These are phyloP conservation scores for Hygrophila difformis DNA, from an alignment of 257 asterid species.

Conservation along the genomic window DNA sequence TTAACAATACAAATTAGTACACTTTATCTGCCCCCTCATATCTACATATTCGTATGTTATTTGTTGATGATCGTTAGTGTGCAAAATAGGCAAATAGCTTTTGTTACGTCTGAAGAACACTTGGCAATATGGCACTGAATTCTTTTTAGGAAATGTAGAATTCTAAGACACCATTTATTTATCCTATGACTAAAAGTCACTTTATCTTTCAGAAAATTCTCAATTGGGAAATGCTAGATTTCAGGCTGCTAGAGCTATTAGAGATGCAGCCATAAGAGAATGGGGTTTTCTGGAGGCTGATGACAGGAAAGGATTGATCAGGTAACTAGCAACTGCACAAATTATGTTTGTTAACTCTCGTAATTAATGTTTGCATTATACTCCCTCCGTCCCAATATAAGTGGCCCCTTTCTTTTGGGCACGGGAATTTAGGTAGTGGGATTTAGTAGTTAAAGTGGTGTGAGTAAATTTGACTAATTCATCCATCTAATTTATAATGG, in stretches of 20 bases:
- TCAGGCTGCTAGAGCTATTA: constrained; percentile 95
- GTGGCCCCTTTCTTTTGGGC: no score
- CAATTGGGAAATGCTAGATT: constrained; percentile 78
- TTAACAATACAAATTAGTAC: no score
- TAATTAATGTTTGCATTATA: neutral
- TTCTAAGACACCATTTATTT: neutral
- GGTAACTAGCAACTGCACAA: constrained; percentile 47
- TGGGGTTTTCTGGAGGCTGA: constrained; percentile 68
- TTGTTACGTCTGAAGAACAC: constrained; percentile 5
- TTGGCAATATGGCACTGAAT: neutral
- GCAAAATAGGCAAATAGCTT: neutral
- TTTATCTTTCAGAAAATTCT: constrained; percentile 68
- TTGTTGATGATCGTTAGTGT: constrained; percentile 10
- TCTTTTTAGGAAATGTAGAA: no score
- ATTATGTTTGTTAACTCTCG: constrained; percentile 3
- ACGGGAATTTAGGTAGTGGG: no score
- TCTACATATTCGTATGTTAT: neutral
- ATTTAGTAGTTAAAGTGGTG: no score
- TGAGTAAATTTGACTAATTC: no score
- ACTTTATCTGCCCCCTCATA: no score
- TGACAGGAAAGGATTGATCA: constrained; percentile 64
- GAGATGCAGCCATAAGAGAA: constrained; percentile 89
- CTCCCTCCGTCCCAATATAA: no score
- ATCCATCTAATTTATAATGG: no score
- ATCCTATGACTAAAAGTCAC: constrained; percentile 16